Base-by-base conservation (phyloP, 495 filamentous ascomycete genomes). In the Hypomontagnella monticulosa region DNA sequence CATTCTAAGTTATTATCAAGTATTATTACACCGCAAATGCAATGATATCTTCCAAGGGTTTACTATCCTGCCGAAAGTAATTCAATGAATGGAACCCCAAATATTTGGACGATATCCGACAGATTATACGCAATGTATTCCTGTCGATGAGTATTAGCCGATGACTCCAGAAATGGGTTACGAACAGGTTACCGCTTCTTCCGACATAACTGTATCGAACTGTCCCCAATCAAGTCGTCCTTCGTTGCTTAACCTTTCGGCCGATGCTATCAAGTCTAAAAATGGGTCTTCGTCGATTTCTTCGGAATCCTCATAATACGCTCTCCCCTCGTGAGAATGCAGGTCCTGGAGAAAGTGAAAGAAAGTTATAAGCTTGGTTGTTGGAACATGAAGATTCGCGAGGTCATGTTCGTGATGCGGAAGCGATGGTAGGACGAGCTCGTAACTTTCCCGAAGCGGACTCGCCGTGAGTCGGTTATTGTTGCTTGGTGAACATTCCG, bases 371-470 rank as follows among this genome's bases (percentile, higher is more conserved):
- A 63, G 34, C 27, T 63, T 63, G 30, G 36, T 23, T 3, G 44
- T 43, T 12, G 43, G 51, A n/a, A 63, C 43, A 16, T 38, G 37
- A 36, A 56, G 44, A 9, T 48, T 36, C 12, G 51, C 18, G 0
- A 63, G 44, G 23, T 63, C 60, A 30, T 63, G 10, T 6, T 42
- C 16, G 8, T 34, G 43, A 16, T 30, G 44, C 8, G 60, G 60
- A 14, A 63, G 43, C 14, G 33, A 40, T 10, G 60, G 60, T 10
- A 63, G 30, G 11, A 33, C 60, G 27, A 50, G 50, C 7, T 30
- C 32, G 20, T 63, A 56, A 36, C 51, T 50, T 46, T 63, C 60
- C 30, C 60, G 51, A 20, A 63, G 27, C 15, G 60, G 51, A 36
- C 50, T 43, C 11, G n/a, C 36, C n/a, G 43, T 40, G 30, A 43